Evolutionary conservation across 75 land plant genomes (phyloP), one percentile per base, ranked within the genome.

Genomic region (Azolla pinnata): DNA sequence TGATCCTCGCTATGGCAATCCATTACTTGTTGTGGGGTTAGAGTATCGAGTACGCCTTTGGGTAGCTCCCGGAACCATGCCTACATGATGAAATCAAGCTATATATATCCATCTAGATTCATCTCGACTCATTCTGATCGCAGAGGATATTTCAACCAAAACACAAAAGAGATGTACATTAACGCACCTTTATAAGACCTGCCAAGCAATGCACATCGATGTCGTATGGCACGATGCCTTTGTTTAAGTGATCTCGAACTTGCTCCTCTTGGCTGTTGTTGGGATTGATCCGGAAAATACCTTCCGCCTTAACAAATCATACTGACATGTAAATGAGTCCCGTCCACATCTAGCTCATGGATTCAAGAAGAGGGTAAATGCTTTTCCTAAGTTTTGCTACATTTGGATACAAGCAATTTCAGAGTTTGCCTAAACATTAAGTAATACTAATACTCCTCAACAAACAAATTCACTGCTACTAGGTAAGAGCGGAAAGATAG

Each of bases 31-130:
- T 88, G 86, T 19, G 88, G 78, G 27, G 85, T 57, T 14, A 88
- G 72, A 25, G 75, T 64, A 59, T 88, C 95, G 61, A 88, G 44
- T n/a, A 88, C 66, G 3, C 95, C 89, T 34, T 57, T 70, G 10
- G 95, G 95, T 2, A 88, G 64, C 69, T 88, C 89, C 59, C 95
- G 55, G 40, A 88, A 85, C 89, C 89, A 85, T 0, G 89, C 89
- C 89, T 85, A 57, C 34, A 31, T n/a, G n/a, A n/a, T n/a, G 10
- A 18, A 26, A 23, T n/a, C 12, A 44, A 48, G 14, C 10, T 12
- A 2, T 16, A 2, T 52, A 0, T 5, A 0, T 49, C 33, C 44
- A 31, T 18, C 10, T 56, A 1, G 29, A 55, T 0, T 25, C 30
- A 48, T 19, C 35, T 30, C 54, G 1, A n/a, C 2, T 20, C 14